Evolutionary conservation across 331 rosid genomes (phyloP).

Genomic region (Dryas integrifolia): DNA sequence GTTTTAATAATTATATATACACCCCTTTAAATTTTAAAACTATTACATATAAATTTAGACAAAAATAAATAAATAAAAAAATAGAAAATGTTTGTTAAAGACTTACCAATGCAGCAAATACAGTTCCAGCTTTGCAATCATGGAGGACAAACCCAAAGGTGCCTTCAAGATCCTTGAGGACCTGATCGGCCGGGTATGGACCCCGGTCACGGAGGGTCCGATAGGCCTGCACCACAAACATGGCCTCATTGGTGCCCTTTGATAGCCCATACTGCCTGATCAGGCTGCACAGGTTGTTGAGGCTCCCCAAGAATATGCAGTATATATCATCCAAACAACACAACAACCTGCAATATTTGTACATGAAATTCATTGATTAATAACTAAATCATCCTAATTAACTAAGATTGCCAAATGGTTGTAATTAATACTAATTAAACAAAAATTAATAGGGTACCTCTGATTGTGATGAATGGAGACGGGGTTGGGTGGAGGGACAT

Average conservation of each 20-base stretch:
- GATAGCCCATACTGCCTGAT: slow-evolving; percentile 78
- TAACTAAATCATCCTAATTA: too few relatives aligned
- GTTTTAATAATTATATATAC: too few relatives aligned
- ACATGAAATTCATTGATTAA: background rate
- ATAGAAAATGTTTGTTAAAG: background rate
- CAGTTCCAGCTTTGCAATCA: slow-evolving; percentile 56
- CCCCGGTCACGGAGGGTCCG: slow-evolving; percentile 85
- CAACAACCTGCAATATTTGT: slow-evolving; percentile 51
- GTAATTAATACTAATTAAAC: too few relatives aligned
- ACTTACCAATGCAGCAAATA: slow-evolving; percentile 78
- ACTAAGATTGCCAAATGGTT: too few relatives aligned
- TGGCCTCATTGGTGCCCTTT: slow-evolving; percentile 69
- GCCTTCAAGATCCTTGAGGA: slow-evolving; percentile 87
- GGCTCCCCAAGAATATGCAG: slow-evolving; percentile 70
- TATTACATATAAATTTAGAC: too few relatives aligned
- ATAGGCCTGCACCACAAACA: slow-evolving; percentile 74
- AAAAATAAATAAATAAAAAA: too few relatives aligned
- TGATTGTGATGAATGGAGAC: slow-evolving; percentile 50
- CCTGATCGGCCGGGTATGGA: slow-evolving; percentile 96
- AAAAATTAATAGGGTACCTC: too few relatives aligned
- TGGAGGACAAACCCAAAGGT: slow-evolving; percentile 72
- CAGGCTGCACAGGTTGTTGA: slow-evolving; percentile 61
- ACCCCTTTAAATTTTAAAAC: too few relatives aligned
- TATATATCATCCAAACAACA: slow-evolving; percentile 70
- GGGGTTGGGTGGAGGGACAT: slow-evolving; percentile 34